Evolutionary conservation across 768 basidiomycete species (phyloP).

Genomic region (Calvatia gigantea): DNA sequence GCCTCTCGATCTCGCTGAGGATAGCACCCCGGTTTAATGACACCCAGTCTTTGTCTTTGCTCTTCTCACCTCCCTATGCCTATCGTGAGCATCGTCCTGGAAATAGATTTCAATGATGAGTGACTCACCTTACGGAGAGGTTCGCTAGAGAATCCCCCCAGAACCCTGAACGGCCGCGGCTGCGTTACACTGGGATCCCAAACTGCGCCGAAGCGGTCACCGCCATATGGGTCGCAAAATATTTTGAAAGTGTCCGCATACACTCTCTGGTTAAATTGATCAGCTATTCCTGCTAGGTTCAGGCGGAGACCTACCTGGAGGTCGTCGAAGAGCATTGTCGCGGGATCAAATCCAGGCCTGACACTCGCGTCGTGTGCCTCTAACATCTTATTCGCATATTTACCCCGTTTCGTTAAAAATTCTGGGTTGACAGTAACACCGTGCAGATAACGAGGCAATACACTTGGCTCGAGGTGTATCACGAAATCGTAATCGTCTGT

Average conservation of each 20-base stretch:
- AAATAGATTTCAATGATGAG: neutral
- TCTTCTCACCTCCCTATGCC: conserved; percentile 36
- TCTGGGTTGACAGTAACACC: conserved; percentile 51
- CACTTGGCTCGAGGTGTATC: conserved; percentile 62
- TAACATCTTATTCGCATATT: conserved; percentile 42
- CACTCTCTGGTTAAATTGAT: conserved; percentile 40
- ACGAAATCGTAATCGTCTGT: conserved; percentile 83
- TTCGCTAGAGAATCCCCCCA: conserved; percentile 74
- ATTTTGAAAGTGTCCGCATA: conserved; percentile 77
- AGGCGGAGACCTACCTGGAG: conserved; percentile 55
- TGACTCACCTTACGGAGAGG: conserved; percentile 45
- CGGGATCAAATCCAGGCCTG: conserved; percentile 82
- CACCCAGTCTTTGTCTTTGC: conserved; percentile 58
- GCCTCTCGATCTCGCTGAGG: conserved; percentile 69
- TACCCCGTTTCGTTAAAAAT: conserved; percentile 39
- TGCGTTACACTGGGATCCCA: conserved; percentile 77
- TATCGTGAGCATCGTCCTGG: neutral
- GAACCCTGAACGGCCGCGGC: conserved; percentile 69
- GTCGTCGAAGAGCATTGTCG: conserved; percentile 59
- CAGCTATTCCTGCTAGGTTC: neutral
- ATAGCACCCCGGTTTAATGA: conserved; percentile 63
- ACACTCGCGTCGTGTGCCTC: conserved; percentile 25
- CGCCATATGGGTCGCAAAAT: conserved; percentile 84
- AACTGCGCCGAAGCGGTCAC: conserved; percentile 72
- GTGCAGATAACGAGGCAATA: conserved; percentile 74